Conservation (phyloP, 2,329 filamentous ascomycete species). For the Plenodomus lindquistii region DNA sequence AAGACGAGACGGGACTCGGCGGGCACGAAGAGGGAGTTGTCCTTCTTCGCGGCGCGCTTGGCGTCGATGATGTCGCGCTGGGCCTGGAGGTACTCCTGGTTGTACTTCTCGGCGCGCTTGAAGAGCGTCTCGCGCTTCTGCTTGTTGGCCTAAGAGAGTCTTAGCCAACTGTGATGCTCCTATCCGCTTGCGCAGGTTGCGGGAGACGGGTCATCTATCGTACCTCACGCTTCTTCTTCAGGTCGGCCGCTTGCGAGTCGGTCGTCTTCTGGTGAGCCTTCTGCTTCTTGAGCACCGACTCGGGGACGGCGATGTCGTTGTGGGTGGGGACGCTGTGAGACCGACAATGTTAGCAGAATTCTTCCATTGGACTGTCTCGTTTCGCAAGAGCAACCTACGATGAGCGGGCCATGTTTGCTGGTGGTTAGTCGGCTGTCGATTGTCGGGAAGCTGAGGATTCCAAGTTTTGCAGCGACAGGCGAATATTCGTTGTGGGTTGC, state of each 20-base stretch:
- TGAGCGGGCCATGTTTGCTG: conserved; percentile 43
- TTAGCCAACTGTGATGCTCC: conserved; percentile 46
- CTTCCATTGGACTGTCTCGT: background rate
- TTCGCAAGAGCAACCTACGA: conserved; percentile 27
- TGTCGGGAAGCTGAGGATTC: conserved; percentile 29
- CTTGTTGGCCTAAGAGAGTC: conserved; percentile 82
- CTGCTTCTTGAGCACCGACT: conserved; percentile 99
- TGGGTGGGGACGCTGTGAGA: conserved; percentile 79
- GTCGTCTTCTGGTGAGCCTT: conserved; percentile 99
- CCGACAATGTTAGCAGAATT: background rate
- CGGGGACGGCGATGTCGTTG: conserved; percentile 95
- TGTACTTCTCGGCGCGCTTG: conserved; percentile 99
- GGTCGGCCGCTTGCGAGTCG: conserved; percentile 78
- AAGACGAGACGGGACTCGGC: conserved; percentile 98
- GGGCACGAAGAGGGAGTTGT: conserved; percentile 92
- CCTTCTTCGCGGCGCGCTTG: conserved; percentile 82
- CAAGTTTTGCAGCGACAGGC: conserved; percentile 6
- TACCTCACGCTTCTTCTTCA: conserved; percentile 94
- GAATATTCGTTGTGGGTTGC: background rate
- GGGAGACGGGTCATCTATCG: conserved; percentile 63
- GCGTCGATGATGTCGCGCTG: conserved; percentile 98
- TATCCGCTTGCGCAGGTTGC: conserved; percentile 41
- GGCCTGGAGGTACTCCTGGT: conserved; percentile 97
- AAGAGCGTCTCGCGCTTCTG: conserved; percentile 98
- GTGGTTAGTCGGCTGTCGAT: conserved; percentile 39